Evolutionary conservation across 1,284 basidiomycete species (phyloP).

Genomic region (Pseudomicrostroma phylloplanum): DNA sequence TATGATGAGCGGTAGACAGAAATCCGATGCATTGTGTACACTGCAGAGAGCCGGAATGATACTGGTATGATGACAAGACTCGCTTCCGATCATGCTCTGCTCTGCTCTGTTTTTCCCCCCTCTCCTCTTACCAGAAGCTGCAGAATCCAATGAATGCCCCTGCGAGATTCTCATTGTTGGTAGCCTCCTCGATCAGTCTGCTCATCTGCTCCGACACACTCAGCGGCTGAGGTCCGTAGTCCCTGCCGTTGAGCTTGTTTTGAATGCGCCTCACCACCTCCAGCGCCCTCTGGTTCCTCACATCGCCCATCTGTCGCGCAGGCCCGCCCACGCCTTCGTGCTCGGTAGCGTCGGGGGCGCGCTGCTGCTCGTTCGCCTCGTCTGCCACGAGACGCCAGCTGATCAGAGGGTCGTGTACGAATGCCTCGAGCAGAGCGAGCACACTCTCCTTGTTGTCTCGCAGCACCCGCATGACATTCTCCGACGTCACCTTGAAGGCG

Average conservation of each 20-base stretch:
- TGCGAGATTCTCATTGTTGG: constrained; percentile 44
- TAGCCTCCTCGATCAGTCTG: constrained; percentile 44
- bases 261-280: constrained; percentile 48
- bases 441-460: constrained; percentile 95
- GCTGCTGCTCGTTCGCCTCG: constrained; percentile 24
- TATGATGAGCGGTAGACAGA: no score
- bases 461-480: constrained; percentile 93
- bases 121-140: constrained; percentile 31
- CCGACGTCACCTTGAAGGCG: constrained; percentile 90
- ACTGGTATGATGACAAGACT: no score
- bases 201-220: constrained; percentile 41
- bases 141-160: constrained; percentile 49
- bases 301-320: constrained; percentile 22
- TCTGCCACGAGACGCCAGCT: constrained; percentile 55
- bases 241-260: constrained; percentile 45
- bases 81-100: no score
- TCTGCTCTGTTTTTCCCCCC: background rate
- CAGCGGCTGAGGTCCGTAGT: constrained; percentile 39
- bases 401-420: constrained; percentile 61
- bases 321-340: constrained; percentile 28
- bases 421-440: constrained; percentile 90
- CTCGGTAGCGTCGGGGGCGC: constrained; percentile 43
- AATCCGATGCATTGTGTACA: no score
- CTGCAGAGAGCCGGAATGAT: no score
- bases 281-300: constrained; percentile 40